A percentile compares a stretch with the other conserved stretches of the same genome.
Evolutionary conservation across 495 filamentous ascomycete species (phyloP).

Genomic region (Aspergillus homomorphus): DNA sequence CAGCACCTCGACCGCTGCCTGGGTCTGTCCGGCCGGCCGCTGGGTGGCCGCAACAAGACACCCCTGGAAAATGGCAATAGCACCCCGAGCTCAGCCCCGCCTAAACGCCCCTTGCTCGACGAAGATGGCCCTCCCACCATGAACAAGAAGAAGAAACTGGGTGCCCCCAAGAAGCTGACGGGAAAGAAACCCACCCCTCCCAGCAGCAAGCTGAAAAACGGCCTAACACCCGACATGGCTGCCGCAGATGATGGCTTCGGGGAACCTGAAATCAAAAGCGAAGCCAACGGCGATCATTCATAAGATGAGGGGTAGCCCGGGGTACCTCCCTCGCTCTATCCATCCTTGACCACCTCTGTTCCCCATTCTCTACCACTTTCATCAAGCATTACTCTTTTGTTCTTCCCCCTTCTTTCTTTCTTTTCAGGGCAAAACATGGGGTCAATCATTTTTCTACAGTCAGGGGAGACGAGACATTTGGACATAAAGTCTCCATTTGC

Average conservation of each 20-base stretch:
- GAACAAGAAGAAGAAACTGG: constrained; percentile 48
- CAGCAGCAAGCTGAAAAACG: constrained; percentile 45
- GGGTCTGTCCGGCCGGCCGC: constrained; percentile 65
- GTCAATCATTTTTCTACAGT: constrained; percentile 17
- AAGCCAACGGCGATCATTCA: constrained; percentile 24
- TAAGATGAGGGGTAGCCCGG: not conserved
- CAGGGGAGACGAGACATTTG: constrained; percentile 12
- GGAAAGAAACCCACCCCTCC: constrained; percentile 37
- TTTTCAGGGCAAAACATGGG: no score
- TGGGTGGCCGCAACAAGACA: constrained; percentile 54
- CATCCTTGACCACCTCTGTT: not conserved
- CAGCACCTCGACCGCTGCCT: constrained; percentile 82
- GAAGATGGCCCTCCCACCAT: constrained; percentile 36
- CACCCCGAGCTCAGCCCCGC: constrained; percentile 35
- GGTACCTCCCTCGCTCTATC: constrained; percentile 1
- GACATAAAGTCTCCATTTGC: constrained; percentile 22
- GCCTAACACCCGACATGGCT: constrained; percentile 24
- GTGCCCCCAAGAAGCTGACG: constrained; percentile 38
- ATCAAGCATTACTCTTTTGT: not conserved
- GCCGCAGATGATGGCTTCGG: constrained; percentile 17
- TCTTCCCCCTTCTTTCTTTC: not conserved
- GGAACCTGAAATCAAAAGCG: constrained; percentile 25
- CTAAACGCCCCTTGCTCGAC: constrained; percentile 39
- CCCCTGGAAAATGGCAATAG: constrained; percentile 37
- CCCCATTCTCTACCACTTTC: not conserved